phyloP scores from a whole-genome alignment of 805 yeast species.

The Cyberlindnera veronae region DNA sequence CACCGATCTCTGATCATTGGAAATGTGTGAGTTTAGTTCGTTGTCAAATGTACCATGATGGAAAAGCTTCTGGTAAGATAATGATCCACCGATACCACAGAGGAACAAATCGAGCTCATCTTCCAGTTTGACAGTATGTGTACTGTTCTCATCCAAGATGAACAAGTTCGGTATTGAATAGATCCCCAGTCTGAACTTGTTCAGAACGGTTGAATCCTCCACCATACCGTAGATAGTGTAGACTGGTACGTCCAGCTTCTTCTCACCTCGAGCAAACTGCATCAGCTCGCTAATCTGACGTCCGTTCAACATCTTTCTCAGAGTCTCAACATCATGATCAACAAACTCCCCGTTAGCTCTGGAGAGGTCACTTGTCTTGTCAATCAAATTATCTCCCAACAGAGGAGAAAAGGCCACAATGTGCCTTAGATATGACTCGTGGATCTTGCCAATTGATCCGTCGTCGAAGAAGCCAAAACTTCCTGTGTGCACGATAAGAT shows the following conservation, averaged over 20 bases:
- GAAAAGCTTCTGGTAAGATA: conserved; percentile 63
- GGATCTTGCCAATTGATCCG: conserved; percentile 49
- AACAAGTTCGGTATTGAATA: conserved; percentile 53
- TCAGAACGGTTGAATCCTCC: conserved; percentile 67
- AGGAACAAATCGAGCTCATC: conserved; percentile 47
- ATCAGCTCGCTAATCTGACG: conserved; percentile 50
- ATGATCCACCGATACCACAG: conserved; percentile 70
- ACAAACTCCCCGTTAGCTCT: conserved; percentile 41
- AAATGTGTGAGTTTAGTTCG: conserved; percentile 16
- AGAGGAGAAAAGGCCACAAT: conserved; percentile 65
- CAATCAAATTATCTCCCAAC: conserved; percentile 44
- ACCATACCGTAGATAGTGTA: conserved; percentile 76
- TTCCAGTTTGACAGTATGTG: conserved; percentile 37
- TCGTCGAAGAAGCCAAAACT: conserved; percentile 73
- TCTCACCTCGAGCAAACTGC: conserved; percentile 42
- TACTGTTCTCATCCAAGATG: conserved; percentile 56
- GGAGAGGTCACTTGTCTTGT: conserved; percentile 50
- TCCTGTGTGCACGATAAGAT: conserved; percentile 65
- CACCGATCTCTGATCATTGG: conserved; percentile 22
- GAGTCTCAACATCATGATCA: conserved; percentile 33
- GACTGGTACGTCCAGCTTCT: conserved; percentile 52
- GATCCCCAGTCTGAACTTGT: conserved; percentile 54
- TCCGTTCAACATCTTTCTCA: conserved; percentile 33
- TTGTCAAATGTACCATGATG: conserved; percentile 50
- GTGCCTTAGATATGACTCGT: conserved; percentile 57